phyloP scores from a whole-genome alignment of 1,139 yeast species.

The Geotrichum histeridarum region DNA sequence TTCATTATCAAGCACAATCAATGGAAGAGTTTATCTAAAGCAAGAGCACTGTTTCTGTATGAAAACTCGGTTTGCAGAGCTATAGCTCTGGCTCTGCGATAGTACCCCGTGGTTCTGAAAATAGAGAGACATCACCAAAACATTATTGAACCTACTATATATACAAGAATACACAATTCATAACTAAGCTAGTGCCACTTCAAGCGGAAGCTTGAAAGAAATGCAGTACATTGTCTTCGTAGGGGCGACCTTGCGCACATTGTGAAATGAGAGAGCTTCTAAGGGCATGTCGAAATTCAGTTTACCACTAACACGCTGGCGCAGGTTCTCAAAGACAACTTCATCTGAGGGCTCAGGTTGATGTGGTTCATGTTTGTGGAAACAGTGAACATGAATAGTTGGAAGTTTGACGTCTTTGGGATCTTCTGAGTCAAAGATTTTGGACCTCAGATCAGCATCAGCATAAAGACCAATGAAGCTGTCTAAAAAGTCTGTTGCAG shows the following conservation, averaged over 20 bases:
- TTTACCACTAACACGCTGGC: constrained; percentile 51
- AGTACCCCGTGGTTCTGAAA: too few relatives aligned
- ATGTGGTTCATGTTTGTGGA: constrained; percentile 72
- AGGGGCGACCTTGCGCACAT: constrained; percentile 92
- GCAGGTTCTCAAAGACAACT: constrained; percentile 60
- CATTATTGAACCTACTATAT: too few relatives aligned
- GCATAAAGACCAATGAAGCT: constrained; percentile 68
- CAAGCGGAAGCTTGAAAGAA: constrained; percentile 68
- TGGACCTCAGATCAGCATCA: constrained; percentile 38
- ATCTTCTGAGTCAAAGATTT: constrained; percentile 29
- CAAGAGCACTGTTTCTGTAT: too few relatives aligned
- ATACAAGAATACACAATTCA: not conserved
- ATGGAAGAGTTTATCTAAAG: too few relatives aligned
- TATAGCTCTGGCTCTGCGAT: too few relatives aligned
- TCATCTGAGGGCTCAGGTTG: constrained; percentile 67
- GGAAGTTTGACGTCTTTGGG: constrained; percentile 49
- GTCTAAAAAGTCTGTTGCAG: constrained; percentile 80
- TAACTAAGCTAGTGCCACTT: constrained; percentile 55
- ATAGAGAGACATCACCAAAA: too few relatives aligned
- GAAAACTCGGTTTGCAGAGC: too few relatives aligned
- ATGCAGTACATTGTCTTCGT: constrained; percentile 95
- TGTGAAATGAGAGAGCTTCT: constrained; percentile 54
- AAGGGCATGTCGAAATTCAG: constrained; percentile 49
- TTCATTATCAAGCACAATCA: too few relatives aligned
- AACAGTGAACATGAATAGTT: constrained; percentile 80